A percentile compares a stretch with the other conserved stretches of the same genome.
These are phyloP conservation scores for Wallacemonas collosoma DNA, from an alignment of 208 protist genomes.

Conservation along the genomic window DNA sequence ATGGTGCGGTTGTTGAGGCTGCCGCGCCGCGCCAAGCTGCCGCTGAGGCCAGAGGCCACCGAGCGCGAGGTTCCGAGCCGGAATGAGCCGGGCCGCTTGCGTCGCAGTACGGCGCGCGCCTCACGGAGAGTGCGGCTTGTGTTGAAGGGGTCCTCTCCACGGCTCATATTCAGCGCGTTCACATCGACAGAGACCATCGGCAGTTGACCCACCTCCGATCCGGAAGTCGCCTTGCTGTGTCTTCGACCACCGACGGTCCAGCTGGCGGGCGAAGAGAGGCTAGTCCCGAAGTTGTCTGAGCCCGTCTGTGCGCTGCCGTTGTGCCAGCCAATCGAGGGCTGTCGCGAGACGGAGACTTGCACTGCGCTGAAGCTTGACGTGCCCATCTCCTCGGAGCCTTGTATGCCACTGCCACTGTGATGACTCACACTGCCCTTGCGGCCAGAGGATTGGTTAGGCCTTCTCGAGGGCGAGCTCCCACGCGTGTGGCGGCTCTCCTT, in stretches of 20 bases:
- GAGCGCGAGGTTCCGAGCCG: constrained; percentile 8
- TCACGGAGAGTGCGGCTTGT: constrained; percentile 11
- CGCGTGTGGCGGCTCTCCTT: not conserved
- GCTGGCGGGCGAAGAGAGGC: not conserved
- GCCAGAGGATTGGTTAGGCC: not conserved
- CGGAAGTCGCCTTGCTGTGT: not conserved
- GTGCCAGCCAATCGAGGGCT: not conserved
- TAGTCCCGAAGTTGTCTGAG: not conserved
- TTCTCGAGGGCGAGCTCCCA: not conserved
- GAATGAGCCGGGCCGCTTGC: constrained; percentile 9
- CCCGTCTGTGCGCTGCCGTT: not conserved
- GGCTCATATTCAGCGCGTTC: constrained; percentile 6
- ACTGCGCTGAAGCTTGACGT: constrained; percentile 15
- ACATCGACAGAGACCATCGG: constrained; percentile 10
- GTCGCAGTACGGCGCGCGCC: constrained; percentile 8
- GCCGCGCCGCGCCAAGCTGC: constrained; percentile 5
- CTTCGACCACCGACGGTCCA: not conserved
- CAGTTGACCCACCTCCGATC: not conserved
- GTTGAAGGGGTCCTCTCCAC: constrained; percentile 6
- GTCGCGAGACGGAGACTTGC: not conserved
- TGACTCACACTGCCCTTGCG: not conserved
- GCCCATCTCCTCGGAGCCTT: not conserved
- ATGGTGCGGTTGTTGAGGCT: constrained; percentile 21
- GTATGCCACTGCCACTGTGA: not conserved
- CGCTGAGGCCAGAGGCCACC: not conserved